Percentiles rank a stretch among this genome's conserved stretches.
Conservation (phyloP, 768 basidiomycete species). For the Mycena sanguinolenta region DNA sequence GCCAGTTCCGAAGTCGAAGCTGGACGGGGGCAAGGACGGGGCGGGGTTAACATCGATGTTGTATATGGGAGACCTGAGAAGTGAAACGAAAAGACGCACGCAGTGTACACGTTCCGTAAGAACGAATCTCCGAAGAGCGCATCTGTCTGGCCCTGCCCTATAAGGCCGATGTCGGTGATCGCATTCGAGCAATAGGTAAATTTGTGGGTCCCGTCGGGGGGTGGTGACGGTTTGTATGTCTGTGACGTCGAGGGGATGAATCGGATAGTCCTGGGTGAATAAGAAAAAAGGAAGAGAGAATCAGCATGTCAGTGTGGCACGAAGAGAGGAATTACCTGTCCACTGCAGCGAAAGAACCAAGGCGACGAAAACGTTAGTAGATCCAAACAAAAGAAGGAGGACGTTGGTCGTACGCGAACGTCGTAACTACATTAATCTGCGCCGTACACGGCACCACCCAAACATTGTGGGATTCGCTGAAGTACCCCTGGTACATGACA, state of each 20-base stretch:
- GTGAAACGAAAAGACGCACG: background rate
- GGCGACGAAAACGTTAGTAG: background rate
- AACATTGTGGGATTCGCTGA: slow-evolving; percentile 25
- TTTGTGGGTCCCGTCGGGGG: slow-evolving; percentile 28
- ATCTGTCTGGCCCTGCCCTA: slow-evolving; percentile 18
- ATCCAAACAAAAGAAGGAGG: no score
- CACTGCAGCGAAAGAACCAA: no score
- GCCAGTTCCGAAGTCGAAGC: slow-evolving; percentile 35
- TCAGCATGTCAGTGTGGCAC: no score
- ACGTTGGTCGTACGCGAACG: slow-evolving; percentile 29
- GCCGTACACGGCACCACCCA: slow-evolving; percentile 36
- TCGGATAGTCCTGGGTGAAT: slow-evolving; percentile 30
- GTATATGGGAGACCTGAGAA: no score
- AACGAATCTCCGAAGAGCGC: slow-evolving; percentile 34
- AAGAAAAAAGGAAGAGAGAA: no score
- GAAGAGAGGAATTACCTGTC: no score
- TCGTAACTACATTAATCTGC: slow-evolving; percentile 8
- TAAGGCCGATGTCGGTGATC: slow-evolving; percentile 27
- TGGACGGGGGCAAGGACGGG: background rate
- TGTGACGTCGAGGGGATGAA: slow-evolving; percentile 28
- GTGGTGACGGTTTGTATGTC: slow-evolving; percentile 29
- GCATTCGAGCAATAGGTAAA: slow-evolving; percentile 28
- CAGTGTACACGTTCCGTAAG: slow-evolving; percentile 26
- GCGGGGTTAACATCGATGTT: background rate
- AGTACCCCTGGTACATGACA: no score